Conservation (phyloP, 306 rosid species). For the Styphnolobium japonicum region DNA sequence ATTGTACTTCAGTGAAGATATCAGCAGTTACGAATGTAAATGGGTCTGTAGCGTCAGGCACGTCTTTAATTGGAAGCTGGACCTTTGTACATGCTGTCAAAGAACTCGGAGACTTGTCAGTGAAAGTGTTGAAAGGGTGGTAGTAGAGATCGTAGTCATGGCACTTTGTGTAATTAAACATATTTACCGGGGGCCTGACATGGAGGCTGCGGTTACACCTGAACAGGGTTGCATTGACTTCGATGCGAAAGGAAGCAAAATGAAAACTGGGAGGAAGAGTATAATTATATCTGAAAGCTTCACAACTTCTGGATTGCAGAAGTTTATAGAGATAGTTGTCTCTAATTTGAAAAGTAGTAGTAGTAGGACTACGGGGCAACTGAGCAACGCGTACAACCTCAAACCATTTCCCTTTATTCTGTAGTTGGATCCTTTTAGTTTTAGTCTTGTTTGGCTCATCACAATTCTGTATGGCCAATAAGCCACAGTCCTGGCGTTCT, state of each 20-base stretch:
- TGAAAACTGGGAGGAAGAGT: conserved; percentile 11
- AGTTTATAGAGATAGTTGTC: neutral
- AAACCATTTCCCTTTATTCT: conserved; percentile 11
- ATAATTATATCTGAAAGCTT: conserved; percentile 20
- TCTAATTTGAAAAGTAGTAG: neutral
- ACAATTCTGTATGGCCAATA: conserved; percentile 22
- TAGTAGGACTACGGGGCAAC: neutral
- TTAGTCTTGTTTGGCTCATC: neutral
- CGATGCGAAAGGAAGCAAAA: neutral
- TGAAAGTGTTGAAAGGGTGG: accelerated
- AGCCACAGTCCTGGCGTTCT: conserved; percentile 29
- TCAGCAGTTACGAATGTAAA: conserved; percentile 19
- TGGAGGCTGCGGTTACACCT: conserved; percentile 29
- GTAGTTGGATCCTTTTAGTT: conserved; percentile 7
- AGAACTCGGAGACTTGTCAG: neutral
- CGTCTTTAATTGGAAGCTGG: conserved; percentile 33
- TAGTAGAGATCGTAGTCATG: neutral
- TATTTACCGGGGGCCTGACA: neutral
- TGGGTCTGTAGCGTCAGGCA: neutral
- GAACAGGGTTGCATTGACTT: neutral
- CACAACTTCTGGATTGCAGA: conserved; percentile 18
- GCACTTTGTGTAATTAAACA: neutral
- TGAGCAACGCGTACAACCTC: accelerated
- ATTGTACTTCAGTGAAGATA: neutral
- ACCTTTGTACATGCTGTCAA: conserved; percentile 27